Base-by-base conservation (phyloP, 768 basidiomycete species). In the Mycena polygramma region DNA sequence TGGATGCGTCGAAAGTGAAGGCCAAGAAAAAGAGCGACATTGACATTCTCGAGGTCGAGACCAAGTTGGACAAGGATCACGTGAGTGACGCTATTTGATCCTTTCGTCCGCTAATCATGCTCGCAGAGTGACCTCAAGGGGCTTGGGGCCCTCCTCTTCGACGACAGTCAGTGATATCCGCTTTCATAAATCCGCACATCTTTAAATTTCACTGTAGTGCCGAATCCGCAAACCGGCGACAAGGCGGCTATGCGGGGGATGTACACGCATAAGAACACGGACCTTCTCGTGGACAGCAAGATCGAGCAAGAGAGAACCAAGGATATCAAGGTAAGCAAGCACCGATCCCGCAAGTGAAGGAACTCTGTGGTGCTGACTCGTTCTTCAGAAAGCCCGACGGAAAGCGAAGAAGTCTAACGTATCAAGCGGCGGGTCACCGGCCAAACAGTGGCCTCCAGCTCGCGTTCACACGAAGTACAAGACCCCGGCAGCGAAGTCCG, bases 261-360 rank as follows among this genome's bases (percentile, higher is more conserved):
- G 59, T 95, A 95, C 71, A 92, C 87, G 39, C 94, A 95, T 75
- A 85, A 86, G 26, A 95, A 95, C 70, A 91, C 93, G 62, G 87
- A 91, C 22, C 82, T 95, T 17, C 82, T 95, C 17, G 83, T 84
- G 10, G 87, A 91, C 5, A 95, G 89, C 75, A 85, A 84, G 11
- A 89, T 94, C 35, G 92, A 93, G 74, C 89, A 89, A 61, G 87
- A 90, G 73, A 85, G 89, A 52, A 85, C 89, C 4, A 86, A 84
- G 68, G 85, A 83, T 24, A 86, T 86, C 19, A 79, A 86, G 79
- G 91, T 90, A 68, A 14, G 78, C 57, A 11, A 24, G 43, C 55
- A 30, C 30, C 30, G 30, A 30, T 30, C 30, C 30, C 30, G 30
- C 30, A 30, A 30, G 30, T 30, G 3, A 30, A 30, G 30, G 30